Conservation (phyloP, 1,284 basidiomycete species). For the Ustilago sp. region DNA sequence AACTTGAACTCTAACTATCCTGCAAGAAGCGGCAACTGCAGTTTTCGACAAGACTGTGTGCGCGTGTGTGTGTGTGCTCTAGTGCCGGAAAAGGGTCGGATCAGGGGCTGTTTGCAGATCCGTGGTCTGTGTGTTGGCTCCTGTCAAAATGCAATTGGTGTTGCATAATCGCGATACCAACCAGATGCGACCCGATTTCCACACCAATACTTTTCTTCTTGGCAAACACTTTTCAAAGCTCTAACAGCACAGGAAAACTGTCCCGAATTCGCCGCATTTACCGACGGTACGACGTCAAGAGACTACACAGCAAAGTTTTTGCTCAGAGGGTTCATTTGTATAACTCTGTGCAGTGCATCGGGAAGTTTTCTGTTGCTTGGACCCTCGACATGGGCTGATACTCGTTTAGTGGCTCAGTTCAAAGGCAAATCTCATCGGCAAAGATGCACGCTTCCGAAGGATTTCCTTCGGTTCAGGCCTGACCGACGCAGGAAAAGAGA, state of each 20-base stretch:
- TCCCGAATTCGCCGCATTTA: constrained; percentile 14
- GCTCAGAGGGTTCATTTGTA: not conserved
- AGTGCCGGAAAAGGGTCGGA: constrained; percentile 2
- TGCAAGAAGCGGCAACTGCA: constrained; percentile 16
- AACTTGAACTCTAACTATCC: constrained; percentile 16
- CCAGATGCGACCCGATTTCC: not conserved
- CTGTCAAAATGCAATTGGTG: constrained; percentile 26
- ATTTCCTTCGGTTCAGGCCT: constrained; percentile 1
- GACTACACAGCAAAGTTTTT: not conserved
- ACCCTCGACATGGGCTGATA: constrained; percentile 6
- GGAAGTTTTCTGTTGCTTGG: constrained; percentile 15
- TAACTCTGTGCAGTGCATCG: constrained; percentile 11
- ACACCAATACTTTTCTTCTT: not conserved
- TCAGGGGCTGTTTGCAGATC: constrained; percentile 15
- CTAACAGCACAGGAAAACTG: not conserved
- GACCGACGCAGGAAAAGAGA: not conserved
- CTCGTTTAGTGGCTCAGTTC: constrained; percentile 1
- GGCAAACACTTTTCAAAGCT: not conserved
- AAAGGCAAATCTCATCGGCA: not conserved
- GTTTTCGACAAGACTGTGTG: not conserved
- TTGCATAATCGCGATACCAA: constrained; percentile 27
- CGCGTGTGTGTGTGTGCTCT: not conserved
- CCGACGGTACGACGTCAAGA: constrained; percentile 13
- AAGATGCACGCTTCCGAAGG: not conserved
- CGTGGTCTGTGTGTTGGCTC: constrained; percentile 11